These are phyloP conservation scores for Monilinia polystroma DNA, from an alignment of 2,329 filamentous ascomycete genomes.

Conservation along the genomic window DNA sequence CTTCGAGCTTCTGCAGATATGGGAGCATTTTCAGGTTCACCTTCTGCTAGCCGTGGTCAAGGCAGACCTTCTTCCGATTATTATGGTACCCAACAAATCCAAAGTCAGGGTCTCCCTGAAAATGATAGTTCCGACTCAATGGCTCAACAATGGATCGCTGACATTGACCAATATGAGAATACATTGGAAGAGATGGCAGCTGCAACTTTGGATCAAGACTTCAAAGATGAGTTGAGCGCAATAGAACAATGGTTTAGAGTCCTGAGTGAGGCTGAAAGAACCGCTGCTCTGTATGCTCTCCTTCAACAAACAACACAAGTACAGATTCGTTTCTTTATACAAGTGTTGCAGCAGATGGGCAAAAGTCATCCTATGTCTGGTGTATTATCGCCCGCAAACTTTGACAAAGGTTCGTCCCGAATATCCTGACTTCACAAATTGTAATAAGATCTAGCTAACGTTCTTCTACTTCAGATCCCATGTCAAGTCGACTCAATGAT, in stretches of 20 bases:
- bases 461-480: constrained; percentile 67
- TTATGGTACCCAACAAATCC: constrained; percentile 72
- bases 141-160: constrained; percentile 97
- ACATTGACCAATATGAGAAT: constrained; percentile 99
- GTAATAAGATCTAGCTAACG: constrained; percentile 23
- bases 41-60: constrained; percentile 60
- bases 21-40: constrained; percentile 72
- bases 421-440: background rate
- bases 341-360: constrained; percentile 97
- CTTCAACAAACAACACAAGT: constrained; percentile 98
- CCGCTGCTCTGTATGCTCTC: constrained; percentile 89
- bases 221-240: constrained; percentile 97
- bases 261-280: constrained; percentile 92
- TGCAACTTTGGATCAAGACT: constrained; percentile 97
- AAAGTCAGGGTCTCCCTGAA: constrained; percentile 67
- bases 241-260: constrained; percentile 99
- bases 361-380: constrained; percentile 97
- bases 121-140: constrained; percentile 85
- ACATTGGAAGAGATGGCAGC: constrained; percentile 98
- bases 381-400: constrained; percentile 89
- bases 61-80: constrained; percentile 95
- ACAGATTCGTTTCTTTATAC: constrained; percentile 98
- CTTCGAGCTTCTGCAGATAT: constrained; percentile 95
- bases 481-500: constrained; percentile 94
- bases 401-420: constrained; percentile 77